These are phyloP conservation scores for Termitomyces sp. DNA, from an alignment of 768 basidiomycete genomes.

Conservation along the genomic window DNA sequence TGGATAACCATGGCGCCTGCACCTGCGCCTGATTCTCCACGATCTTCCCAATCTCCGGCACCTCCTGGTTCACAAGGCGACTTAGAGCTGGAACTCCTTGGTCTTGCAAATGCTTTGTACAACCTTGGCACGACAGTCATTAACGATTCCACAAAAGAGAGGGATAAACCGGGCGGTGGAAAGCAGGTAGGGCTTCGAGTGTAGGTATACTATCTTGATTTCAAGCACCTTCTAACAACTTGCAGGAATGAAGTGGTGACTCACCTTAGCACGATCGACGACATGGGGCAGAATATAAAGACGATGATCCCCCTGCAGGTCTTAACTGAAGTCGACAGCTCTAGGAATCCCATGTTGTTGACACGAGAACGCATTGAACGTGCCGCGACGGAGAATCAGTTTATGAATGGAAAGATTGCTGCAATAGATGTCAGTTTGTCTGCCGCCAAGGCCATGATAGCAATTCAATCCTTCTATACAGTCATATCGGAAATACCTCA, in stretches of 20 bases:
- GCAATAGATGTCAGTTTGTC: conserved; percentile 57
- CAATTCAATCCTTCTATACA: conserved; percentile 21
- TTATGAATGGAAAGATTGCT: conserved; percentile 84
- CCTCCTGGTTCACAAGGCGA: conserved; percentile 69
- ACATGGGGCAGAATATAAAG: conserved; percentile 54
- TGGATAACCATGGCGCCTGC: conserved; percentile 10
- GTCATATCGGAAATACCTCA: conserved; percentile 65
- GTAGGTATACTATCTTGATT: conserved; percentile 33
- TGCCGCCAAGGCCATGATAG: neutral
- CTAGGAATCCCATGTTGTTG: conserved; percentile 76
- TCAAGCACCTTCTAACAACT: neutral
- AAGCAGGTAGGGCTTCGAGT: conserved; percentile 78
- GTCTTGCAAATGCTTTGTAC: conserved; percentile 72
- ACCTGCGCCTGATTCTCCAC: conserved; percentile 60
- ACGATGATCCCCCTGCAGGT: conserved; percentile 76
- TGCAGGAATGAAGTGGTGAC: conserved; percentile 68
- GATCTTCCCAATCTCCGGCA: conserved; percentile 68
- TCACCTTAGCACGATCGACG: conserved; percentile 63
- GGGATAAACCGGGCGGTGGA: conserved; percentile 61
- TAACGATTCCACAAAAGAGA: conserved; percentile 77
- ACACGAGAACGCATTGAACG: conserved; percentile 78
- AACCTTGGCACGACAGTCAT: conserved; percentile 81
- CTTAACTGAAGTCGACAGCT: conserved; percentile 72
- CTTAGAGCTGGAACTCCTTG: conserved; percentile 69
- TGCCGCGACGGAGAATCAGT: conserved; percentile 85